Evolutionary conservation across 805 yeast species (phyloP).

Genomic region (Yamadazyma paraphyllophila): DNA sequence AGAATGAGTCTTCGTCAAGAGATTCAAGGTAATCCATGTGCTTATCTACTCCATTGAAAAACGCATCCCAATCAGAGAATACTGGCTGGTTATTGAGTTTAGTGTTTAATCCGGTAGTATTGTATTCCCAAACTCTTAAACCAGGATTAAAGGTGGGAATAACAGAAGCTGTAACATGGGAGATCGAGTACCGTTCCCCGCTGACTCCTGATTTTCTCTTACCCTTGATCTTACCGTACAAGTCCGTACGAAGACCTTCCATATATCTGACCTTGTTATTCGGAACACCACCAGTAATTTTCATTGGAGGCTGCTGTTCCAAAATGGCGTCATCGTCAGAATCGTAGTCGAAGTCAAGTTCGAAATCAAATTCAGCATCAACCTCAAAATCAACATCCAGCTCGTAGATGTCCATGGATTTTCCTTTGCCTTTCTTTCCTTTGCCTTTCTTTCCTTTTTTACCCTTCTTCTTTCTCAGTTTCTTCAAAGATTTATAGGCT

Average conservation of each 20-base stretch:
- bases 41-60: constrained; percentile 49
- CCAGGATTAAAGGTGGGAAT: constrained; percentile 87
- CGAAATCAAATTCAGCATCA: background rate
- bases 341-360: constrained; percentile 14
- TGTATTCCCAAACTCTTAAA: constrained; percentile 83
- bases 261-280: constrained; percentile 63
- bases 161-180: constrained; percentile 69
- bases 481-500: constrained; percentile 55
- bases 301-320: constrained; percentile 13
- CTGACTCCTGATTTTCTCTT: constrained; percentile 39
- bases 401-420: constrained; percentile 7
- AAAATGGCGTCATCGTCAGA: constrained; percentile 20
- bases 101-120: constrained; percentile 52
- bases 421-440: background rate
- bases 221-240: constrained; percentile 51
- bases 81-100: background rate
- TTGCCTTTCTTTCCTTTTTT: constrained; percentile 2
- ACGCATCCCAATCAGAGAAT: constrained; percentile 54
- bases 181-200: constrained; percentile 64
- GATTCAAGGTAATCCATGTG: constrained; percentile 27
- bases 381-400: background rate
- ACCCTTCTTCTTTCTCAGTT: constrained; percentile 14
- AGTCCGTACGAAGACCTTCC: constrained; percentile 50
- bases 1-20: constrained; percentile 19
- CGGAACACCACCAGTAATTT: constrained; percentile 54